Conservation (phyloP, 2,329 filamentous ascomycete genomes). For the Tricladium varicosporioides region DNA sequence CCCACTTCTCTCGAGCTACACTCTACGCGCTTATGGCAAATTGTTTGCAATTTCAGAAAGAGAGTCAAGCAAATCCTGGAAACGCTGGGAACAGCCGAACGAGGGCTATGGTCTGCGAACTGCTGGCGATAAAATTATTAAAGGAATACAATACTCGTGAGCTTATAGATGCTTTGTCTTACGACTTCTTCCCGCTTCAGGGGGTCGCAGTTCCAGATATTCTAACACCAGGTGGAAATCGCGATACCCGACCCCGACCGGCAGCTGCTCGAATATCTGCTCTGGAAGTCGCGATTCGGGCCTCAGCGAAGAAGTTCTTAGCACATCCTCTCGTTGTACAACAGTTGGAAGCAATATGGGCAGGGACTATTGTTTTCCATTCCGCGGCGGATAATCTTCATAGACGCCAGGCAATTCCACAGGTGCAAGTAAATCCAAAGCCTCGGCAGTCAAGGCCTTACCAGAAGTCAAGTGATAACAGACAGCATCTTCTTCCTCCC, state of each 20-base stretch:
- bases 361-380: slow-evolving; percentile 91
- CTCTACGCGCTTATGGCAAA: slow-evolving; percentile 91
- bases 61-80: slow-evolving; percentile 76
- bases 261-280: slow-evolving; percentile 79
- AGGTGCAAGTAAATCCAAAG: slow-evolving; percentile 17
- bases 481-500: slow-evolving; percentile 24
- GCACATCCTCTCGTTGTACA: slow-evolving; percentile 90
- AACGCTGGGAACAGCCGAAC: slow-evolving; percentile 83
- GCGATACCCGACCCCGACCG: slow-evolving; percentile 44
- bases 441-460: slow-evolving; percentile 2
- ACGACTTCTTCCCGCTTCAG: slow-evolving; percentile 91
- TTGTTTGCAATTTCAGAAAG: slow-evolving; percentile 88
- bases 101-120: slow-evolving; percentile 83
- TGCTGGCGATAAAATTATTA: slow-evolving; percentile 83
- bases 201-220: slow-evolving; percentile 59
- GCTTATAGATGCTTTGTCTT: slow-evolving; percentile 89
- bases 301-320: slow-evolving; percentile 88
- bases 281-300: slow-evolving; percentile 87
- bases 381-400: slow-evolving; percentile 84
- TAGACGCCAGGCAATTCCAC: slow-evolving; percentile 48
- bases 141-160: slow-evolving; percentile 88
- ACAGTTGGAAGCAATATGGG: slow-evolving; percentile 97
- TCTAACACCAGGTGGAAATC: slow-evolving; percentile 33
- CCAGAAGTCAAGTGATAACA: slow-evolving; percentile 9
- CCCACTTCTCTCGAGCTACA: slow-evolving; percentile 83